Percentiles rank a stretch among this genome's conserved stretches.
Evolutionary conservation across 306 rosid species (phyloP).

Genomic region (Heteromeles arbutifolia): DNA sequence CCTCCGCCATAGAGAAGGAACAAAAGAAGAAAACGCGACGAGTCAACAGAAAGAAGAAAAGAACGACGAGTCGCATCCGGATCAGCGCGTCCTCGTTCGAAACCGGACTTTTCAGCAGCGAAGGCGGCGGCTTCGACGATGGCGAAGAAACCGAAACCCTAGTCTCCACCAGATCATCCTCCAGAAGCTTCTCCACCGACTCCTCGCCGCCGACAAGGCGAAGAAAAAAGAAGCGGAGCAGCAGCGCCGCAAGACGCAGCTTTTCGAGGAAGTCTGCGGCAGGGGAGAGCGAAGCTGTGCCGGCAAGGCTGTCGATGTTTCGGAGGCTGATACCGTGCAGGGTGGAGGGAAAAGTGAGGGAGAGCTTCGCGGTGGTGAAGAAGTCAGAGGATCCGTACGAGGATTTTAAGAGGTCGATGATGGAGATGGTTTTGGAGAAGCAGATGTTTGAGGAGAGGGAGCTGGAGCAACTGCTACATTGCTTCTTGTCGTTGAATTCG

Average conservation of each 20-base stretch:
- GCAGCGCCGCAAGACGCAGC: slow-evolving; percentile 12
- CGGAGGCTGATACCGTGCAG: slow-evolving; percentile 44
- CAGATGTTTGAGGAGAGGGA: slow-evolving; percentile 43
- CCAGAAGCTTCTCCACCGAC: slow-evolving; percentile 45
- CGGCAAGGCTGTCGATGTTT: slow-evolving; percentile 59
- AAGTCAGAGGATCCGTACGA: slow-evolving; percentile 51
- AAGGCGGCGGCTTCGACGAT: slow-evolving; percentile 23
- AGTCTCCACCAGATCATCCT: slow-evolving; percentile 35
- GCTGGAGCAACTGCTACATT: slow-evolving; percentile 46
- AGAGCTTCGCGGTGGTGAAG: slow-evolving; percentile 58
- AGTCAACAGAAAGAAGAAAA: slow-evolving; percentile 27
- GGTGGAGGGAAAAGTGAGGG: slow-evolving; percentile 52
- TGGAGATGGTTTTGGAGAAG: slow-evolving; percentile 62
- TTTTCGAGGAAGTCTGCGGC: slow-evolving; percentile 5
- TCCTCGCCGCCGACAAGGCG: slow-evolving; percentile 15
- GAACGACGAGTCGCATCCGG: slow-evolving; percentile 21
- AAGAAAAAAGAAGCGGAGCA: slow-evolving; percentile 11
- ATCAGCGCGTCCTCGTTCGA: slow-evolving; percentile 53
- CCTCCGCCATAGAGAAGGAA: slow-evolving; percentile 17
- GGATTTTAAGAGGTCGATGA: slow-evolving; percentile 57
- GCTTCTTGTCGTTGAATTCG: slow-evolving; percentile 41
- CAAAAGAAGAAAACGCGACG: slow-evolving; percentile 23
- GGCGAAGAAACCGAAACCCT: slow-evolving; percentile 53
- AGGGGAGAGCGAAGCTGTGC: slow-evolving; percentile 1
- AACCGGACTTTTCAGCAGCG: slow-evolving; percentile 44